Percentiles rank a stretch among this genome's conserved stretches.
These are phyloP conservation scores for Pleurotus djamor DNA, from an alignment of 768 basidiomycete species.

Conservation along the genomic window DNA sequence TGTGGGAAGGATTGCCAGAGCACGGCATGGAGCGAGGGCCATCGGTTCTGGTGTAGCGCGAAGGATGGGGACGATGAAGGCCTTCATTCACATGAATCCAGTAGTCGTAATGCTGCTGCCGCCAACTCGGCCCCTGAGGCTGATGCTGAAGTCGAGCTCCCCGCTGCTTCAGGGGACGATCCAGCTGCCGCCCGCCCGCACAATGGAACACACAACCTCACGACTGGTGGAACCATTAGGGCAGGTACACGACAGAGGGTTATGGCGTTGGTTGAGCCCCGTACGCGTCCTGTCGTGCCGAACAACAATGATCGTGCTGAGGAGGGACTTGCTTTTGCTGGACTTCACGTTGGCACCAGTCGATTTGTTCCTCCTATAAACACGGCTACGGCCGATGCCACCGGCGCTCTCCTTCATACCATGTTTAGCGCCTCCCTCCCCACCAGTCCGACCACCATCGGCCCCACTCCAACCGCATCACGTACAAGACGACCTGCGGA, in stretches of 20 bases:
- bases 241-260: slow-evolving; percentile 1
- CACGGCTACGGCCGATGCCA: not conserved
- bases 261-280: slow-evolving; percentile 2
- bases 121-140: not conserved
- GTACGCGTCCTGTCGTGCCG: not conserved
- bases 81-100: slow-evolving; percentile 12
- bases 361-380: not conserved
- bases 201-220: not conserved
- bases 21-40: slow-evolving; percentile 94
- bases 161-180: not conserved
- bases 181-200: not conserved
- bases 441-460: not conserved
- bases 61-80: slow-evolving; percentile 48
- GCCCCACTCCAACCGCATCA: not conserved
- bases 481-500: not conserved
- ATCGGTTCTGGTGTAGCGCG: slow-evolving; percentile 91
- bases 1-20: slow-evolving; percentile 98
- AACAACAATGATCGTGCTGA: not conserved
- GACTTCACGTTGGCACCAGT: not conserved
- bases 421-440: not conserved
- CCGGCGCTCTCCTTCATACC: not conserved
- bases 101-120: slow-evolving; percentile 11
- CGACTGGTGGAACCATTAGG: slow-evolving; percentile 4
- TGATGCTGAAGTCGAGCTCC: not conserved
- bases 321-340: not conserved